phyloP scores from a whole-genome alignment of 441 rosid species.

The Euphorbia celastroides region DNA sequence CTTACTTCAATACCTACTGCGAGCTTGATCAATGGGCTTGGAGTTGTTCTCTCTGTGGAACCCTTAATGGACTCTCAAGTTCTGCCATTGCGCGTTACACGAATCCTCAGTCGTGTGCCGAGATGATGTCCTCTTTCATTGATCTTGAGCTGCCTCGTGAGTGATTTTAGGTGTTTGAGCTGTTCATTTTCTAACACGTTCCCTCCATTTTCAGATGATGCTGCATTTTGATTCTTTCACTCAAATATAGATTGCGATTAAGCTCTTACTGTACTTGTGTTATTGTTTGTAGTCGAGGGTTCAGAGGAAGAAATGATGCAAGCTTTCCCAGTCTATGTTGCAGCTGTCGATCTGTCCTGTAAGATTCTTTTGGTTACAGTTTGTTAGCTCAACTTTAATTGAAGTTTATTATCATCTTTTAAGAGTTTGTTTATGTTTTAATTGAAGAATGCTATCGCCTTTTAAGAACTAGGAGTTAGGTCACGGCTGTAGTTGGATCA shows the following conservation, averaged over 20 bases:
- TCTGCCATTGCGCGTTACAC: conserved; percentile 79
- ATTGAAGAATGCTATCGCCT: not conserved
- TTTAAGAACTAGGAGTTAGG: not conserved
- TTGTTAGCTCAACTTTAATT: not conserved
- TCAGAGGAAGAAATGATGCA: conserved; percentile 66
- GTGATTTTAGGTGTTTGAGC: conserved; percentile 13
- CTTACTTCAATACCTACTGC: conserved; percentile 88
- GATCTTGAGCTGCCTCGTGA: conserved; percentile 83
- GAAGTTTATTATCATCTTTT: not conserved
- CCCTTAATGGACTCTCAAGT: conserved; percentile 78
- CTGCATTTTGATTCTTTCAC: not conserved
- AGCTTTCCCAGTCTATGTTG: conserved; percentile 90
- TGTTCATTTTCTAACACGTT: not conserved
- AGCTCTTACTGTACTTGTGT: not conserved
- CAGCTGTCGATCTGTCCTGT: conserved; percentile 91
- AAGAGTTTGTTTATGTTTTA: not conserved
- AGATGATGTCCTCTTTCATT: conserved; percentile 86
- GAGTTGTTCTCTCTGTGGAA: conserved; percentile 85
- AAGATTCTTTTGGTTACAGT: conserved; percentile 25
- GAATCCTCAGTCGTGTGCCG: conserved; percentile 68
- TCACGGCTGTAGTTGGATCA: not conserved
- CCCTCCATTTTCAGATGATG: not conserved
- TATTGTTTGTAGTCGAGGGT: conserved; percentile 50
- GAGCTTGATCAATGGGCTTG: conserved; percentile 98
- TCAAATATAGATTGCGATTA: not conserved